These are phyloP conservation scores for Arthrobotrys pseudoclavata DNA, from an alignment of 2,329 filamentous ascomycete species.

Conservation along the genomic window DNA sequence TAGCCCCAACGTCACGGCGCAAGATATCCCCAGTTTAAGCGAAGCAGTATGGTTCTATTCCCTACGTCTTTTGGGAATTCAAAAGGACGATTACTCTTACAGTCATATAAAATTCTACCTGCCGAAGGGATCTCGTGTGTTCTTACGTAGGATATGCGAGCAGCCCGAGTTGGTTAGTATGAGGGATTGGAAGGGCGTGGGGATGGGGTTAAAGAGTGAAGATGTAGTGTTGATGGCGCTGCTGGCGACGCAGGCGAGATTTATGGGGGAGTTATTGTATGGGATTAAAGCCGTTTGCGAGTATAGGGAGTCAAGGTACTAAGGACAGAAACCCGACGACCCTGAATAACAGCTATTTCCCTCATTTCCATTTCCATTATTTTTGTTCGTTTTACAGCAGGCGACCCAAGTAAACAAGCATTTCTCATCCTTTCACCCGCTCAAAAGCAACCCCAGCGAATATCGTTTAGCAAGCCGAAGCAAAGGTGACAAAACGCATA, in stretches of 20 bases:
- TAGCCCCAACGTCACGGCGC: neutral
- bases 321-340: neutral
- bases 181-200: slow-evolving; percentile 62
- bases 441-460: neutral
- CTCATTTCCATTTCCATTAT: neutral
- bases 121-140: slow-evolving; percentile 61
- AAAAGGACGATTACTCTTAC: slow-evolving; percentile 63
- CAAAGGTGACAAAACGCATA: neutral
- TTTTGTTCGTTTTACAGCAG: slow-evolving; percentile 2
- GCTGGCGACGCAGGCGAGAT: slow-evolving; percentile 62
- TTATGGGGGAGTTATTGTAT: slow-evolving; percentile 63
- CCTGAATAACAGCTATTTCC: neutral
- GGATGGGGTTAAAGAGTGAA: slow-evolving; percentile 60
- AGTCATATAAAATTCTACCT: slow-evolving; percentile 62
- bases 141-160: slow-evolving; percentile 62
- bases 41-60: slow-evolving; percentile 63
- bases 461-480: neutral
- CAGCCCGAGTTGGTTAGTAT: slow-evolving; percentile 62
- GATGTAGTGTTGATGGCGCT: slow-evolving; percentile 62
- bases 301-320: slow-evolving; percentile 59
- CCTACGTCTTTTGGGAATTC: slow-evolving; percentile 62
- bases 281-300: slow-evolving; percentile 63
- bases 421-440: neutral
- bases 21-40: slow-evolving; percentile 60
- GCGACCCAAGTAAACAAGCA: neutral